Base-by-base conservation (phyloP, 2,329 filamentous ascomycete species). In the Rhynchosporium secalis region DNA sequence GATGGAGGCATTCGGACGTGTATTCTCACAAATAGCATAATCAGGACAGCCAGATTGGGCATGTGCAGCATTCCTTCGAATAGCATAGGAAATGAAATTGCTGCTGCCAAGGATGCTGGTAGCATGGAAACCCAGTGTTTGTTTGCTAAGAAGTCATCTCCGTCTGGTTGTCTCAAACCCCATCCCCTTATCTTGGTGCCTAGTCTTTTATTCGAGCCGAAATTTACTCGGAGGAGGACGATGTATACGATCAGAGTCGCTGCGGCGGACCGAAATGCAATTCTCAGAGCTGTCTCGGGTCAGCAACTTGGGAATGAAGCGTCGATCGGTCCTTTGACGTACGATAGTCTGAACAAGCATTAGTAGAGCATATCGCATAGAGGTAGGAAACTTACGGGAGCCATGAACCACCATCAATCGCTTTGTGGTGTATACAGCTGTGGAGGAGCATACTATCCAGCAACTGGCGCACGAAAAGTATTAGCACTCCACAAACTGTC, bases 11-110 rank as follows among this genome's bases (percentile, higher is more conserved):
- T 65, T 62, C 47, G 15, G n/a, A 13, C 10, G 3, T 6, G 3
- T 7, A 10, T 38, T 69, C 71, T 62, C 52, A 72, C 71, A 63
- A 68, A 72, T 43, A 71, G 49, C 69, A 72, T 72, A 1, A 69
- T 59, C 3, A 72, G 31, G 7, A 69, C 65, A n/a, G 67, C 65
- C 15, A 72, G 60, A 48, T 68, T 72, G 10, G 68, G 65, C 65
- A 72, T 65, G 48, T 72, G 69, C 0, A 72, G 48, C 4, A 72
- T 33, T 9, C 64, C 69, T 58, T 71, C 62, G 29, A 71, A 49
- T 15, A 72, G 55, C 56, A 72, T 49, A 9, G 69, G 70, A 8
- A 71, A 45, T 40, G 70, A 66, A 2, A 62, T 61, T 4, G 69
- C 68, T 46, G 68, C 68, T 26, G 66, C 41, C 7, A 68, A 31